Conservation (phyloP, 768 basidiomycete genomes). For the Suillus cothurnatus region DNA sequence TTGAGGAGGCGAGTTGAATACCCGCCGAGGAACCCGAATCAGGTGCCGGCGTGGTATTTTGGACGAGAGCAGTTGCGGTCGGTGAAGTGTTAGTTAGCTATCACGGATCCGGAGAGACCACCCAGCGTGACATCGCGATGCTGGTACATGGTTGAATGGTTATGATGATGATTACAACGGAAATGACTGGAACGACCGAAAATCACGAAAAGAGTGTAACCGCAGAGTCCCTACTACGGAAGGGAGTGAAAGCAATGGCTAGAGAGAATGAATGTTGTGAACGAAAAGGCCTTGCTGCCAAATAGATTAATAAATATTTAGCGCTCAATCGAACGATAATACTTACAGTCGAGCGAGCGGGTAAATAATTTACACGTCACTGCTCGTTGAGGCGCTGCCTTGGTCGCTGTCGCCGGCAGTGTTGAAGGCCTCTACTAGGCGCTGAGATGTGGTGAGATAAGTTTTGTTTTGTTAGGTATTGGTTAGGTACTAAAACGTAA, state of each 20-base stretch:
- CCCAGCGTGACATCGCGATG: not conserved
- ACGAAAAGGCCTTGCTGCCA: not conserved
- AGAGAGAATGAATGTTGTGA: not conserved
- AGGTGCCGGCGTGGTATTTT: constrained; percentile 18
- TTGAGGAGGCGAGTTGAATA: constrained; percentile 17
- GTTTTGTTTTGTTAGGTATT: too few relatives aligned
- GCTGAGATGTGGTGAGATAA: not conserved
- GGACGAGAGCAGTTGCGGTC: constrained; percentile 25
- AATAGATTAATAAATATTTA: too few relatives aligned
- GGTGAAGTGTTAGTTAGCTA: constrained; percentile 27
- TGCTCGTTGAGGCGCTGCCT: not conserved
- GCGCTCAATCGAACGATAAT: not conserved
- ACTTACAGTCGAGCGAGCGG: constrained; percentile 3
- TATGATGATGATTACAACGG: not conserved
- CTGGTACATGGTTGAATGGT: constrained; percentile 19
- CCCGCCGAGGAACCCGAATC: constrained; percentile 1
- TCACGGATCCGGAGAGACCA: constrained; percentile 25
- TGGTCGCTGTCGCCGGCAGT: not conserved
- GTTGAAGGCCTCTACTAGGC: not conserved
- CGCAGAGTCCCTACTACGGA: constrained; percentile 21
- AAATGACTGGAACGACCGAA: constrained; percentile 10
- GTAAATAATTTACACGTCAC: not conserved
- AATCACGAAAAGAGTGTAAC: constrained; percentile 22
- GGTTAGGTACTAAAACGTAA: not conserved
- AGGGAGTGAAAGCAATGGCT: constrained; percentile 17